phyloP scores from a whole-genome alignment of 2,329 filamentous ascomycete species.

The Trichophaea hybrida region DNA sequence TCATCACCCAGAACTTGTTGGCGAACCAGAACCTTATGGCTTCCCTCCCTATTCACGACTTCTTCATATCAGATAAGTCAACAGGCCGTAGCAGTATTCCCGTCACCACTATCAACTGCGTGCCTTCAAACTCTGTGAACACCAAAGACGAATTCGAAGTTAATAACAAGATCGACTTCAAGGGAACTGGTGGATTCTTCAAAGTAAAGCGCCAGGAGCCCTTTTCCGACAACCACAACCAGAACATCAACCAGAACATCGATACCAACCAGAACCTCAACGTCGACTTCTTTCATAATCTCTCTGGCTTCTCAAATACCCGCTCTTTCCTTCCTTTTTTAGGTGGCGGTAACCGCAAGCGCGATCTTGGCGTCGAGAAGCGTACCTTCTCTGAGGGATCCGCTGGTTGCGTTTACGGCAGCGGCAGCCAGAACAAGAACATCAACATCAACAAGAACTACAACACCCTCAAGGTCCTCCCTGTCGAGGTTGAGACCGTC shows the following conservation, averaged over 20 bases:
- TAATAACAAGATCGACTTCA: slow-evolving; percentile 18
- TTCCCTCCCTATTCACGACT: slow-evolving; percentile 12
- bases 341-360: slow-evolving; percentile 1
- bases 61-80: slow-evolving; percentile 6
- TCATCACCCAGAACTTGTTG: slow-evolving; percentile 17
- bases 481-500: neutral
- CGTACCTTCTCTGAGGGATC: neutral
- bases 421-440: slow-evolving; percentile 5
- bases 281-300: slow-evolving; percentile 9
- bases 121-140: neutral
- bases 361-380: slow-evolving; percentile 14
- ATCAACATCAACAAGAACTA: slow-evolving; percentile 13
- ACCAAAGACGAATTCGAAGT: slow-evolving; percentile 19
- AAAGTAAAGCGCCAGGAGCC: slow-evolving; percentile 6
- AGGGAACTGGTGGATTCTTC: slow-evolving; percentile 15
- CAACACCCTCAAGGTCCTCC: neutral
- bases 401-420: neutral
- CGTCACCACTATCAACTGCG: neutral
- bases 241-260: slow-evolving; percentile 22
- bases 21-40: slow-evolving; percentile 19
- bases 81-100: neutral
- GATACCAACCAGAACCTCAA: slow-evolving; percentile 21
- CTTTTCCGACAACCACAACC: slow-evolving; percentile 9
- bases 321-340: slow-evolving; percentile 14
- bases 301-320: neutral